phyloP scores from a whole-genome alignment of 495 filamentous ascomycete genomes.

The Physcia stellaris region DNA sequence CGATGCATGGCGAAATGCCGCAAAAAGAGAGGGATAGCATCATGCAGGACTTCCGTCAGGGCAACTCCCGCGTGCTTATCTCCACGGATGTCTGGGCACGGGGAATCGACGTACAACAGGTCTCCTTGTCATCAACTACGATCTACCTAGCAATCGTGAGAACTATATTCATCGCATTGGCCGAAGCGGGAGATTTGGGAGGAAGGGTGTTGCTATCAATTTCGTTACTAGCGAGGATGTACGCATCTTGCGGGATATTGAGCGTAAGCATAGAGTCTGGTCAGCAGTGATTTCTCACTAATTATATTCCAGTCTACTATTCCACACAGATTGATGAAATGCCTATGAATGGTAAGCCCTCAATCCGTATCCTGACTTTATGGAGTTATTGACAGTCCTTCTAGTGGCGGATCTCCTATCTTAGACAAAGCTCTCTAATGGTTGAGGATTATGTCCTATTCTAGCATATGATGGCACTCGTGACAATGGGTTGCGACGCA shows the following conservation, averaged over 20 bases:
- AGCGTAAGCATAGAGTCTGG: constrained; percentile 38
- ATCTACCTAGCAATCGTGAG: constrained; percentile 95
- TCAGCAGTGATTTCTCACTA: background rate
- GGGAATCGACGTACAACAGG: constrained; percentile 98
- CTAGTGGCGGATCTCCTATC: constrained; percentile 47
- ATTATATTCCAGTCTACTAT: constrained; percentile 55
- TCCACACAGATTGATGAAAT: constrained; percentile 99
- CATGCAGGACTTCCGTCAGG: constrained; percentile 98
- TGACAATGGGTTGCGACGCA: no score
- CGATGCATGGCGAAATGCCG: constrained; percentile 99
- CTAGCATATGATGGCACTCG: no score
- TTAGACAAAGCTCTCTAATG: no score
- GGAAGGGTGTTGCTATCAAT: constrained; percentile 99
- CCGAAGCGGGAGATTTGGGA: constrained; percentile 86
- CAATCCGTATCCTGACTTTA: background rate
- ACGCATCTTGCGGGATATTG: constrained; percentile 92
- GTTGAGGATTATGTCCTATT: no score
- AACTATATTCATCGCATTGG: constrained; percentile 99
- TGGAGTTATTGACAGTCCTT: constrained; percentile 4
- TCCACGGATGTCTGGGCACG: constrained; percentile 94
- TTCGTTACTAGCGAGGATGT: constrained; percentile 98
- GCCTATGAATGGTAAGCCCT: constrained; percentile 75
- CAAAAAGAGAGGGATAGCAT: constrained; percentile 96
- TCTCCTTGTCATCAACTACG: constrained; percentile 99
- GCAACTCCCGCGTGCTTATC: constrained; percentile 93